Base-by-base conservation (phyloP, 208 protist species). In the Borovskyia barvae region DNA sequence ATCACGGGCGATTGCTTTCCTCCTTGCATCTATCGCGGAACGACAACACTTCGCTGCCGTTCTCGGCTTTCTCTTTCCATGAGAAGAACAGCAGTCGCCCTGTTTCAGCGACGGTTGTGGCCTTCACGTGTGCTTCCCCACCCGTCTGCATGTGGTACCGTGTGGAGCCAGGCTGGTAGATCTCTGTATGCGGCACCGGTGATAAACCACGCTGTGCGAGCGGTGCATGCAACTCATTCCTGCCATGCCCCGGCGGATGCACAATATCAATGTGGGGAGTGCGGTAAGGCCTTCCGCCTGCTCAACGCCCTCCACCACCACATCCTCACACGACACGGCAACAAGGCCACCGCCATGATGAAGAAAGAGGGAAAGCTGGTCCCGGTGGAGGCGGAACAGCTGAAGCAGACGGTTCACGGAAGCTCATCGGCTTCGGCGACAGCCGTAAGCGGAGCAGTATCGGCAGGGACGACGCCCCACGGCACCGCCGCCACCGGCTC, bases 231-330 rank as follows among this genome's bases (percentile, higher is more conserved):
- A 19, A 75, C 76, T 6, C n/a, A 30, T 0, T 24, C 32, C 6
- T 1, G 3, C 6, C 19, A 47, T 1, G 69, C 66, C 5, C 52
- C 70, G 20, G 67, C 66, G 25, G 46, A 61, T 6, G 46, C 78
- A 0, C 57, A 57, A 5, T 94, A 90, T 48, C 83, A 91, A 46
- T 95, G 90, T 50, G 72, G 85, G 3, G 77, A 82, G 41, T 95
- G 90, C 49, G 80, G 84, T 11, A 93, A 93, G 60, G 61, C 75
- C 0, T 95, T 95, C 66, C 90, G 90, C 4, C 73, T 95, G 37
- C 68, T 92, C 11, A 93, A 93, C 60, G 90, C 90, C 0, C 72
- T 95, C 1, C 85, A 92, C 29, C 90, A 95, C 60, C 90, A 95
- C 73, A 93, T 95, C 39, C 74, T 90, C 65, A 93, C 90, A 8